Conservation (phyloP, 2,329 filamentous ascomycete species). For the Aspergillus udagawae region DNA sequence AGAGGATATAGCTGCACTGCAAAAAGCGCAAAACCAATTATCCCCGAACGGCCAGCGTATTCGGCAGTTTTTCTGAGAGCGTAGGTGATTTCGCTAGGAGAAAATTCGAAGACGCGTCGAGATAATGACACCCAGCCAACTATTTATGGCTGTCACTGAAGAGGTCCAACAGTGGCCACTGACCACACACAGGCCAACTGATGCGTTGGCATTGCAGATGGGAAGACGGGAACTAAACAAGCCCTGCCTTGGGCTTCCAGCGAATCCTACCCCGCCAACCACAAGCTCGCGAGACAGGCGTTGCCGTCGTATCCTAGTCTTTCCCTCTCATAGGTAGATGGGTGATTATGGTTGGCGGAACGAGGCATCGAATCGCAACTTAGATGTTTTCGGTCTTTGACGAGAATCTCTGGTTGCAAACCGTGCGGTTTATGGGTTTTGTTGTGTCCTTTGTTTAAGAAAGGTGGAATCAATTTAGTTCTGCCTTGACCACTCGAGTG, state of each 20-base stretch:
- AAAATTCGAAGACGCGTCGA: background rate
- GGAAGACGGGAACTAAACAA: constrained; percentile 23
- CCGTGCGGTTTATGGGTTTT: background rate
- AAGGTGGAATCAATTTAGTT: too few relatives aligned
- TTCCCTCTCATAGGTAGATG: constrained; percentile 5
- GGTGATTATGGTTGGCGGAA: background rate
- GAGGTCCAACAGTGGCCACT: constrained; percentile 5
- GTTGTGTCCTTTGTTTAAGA: too few relatives aligned
- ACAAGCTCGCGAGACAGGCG: background rate
- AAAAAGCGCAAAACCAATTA: background rate
- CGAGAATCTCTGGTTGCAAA: background rate
- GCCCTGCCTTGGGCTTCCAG: constrained; percentile 10
- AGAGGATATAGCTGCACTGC: background rate
- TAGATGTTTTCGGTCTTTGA: background rate
- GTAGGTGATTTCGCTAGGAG: background rate
- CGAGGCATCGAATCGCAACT: background rate
- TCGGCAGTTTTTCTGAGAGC: background rate
- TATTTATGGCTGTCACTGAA: constrained; percentile 10
- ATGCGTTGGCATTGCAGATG: constrained; percentile 29
- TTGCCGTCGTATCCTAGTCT: constrained; percentile 1
- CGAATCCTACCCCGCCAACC: constrained; percentile 17
- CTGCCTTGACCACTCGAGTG: too few relatives aligned
- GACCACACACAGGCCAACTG: constrained; percentile 26
- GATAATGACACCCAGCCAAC: background rate
- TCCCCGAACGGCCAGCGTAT: background rate